Evolutionary conservation across 2,329 filamentous ascomycete genomes (phyloP).

Genomic region (Monilinia aucupariae): DNA sequence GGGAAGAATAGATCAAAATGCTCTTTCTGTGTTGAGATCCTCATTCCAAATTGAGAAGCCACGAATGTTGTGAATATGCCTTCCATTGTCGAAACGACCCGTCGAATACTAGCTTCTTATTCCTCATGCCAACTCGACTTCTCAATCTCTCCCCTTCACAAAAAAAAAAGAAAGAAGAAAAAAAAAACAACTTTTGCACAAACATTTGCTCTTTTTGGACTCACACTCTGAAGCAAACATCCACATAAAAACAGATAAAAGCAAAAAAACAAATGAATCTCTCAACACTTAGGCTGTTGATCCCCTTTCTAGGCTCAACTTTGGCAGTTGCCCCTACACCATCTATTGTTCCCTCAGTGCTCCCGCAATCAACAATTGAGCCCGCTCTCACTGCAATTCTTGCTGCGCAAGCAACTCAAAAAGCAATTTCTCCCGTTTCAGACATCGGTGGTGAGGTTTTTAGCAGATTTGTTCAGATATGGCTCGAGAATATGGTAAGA

Average conservation of each 20-base stretch:
- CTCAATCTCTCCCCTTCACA: not conserved
- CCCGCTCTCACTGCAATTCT: conserved; percentile 33
- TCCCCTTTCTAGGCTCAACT: not conserved
- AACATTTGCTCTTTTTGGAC: not conserved
- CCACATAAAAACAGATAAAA: not conserved
- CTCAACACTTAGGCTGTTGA: not conserved
- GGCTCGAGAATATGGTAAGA: conserved; percentile 51
- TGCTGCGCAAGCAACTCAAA: conserved; percentile 42
- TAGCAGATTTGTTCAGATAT: conserved; percentile 55
- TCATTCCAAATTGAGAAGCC: not conserved
- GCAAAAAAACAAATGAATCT: not conserved
- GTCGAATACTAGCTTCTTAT: not conserved
- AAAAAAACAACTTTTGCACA: too few relatives aligned
- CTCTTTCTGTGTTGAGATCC: not conserved
- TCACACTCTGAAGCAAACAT: not conserved
- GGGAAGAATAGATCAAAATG: not conserved
- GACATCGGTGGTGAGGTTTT: conserved; percentile 50
- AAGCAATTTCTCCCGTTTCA: conserved; percentile 41
- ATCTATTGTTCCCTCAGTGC: not conserved
- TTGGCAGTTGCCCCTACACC: not conserved
- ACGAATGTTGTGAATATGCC: not conserved
- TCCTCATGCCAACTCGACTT: not conserved
- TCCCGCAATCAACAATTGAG: conserved; percentile 21
- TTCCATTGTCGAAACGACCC: not conserved
- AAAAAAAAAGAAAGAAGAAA: not conserved